Base-by-base conservation (phyloP, 2,329 filamentous ascomycete species). In the Juglanconis oblonga region DNA sequence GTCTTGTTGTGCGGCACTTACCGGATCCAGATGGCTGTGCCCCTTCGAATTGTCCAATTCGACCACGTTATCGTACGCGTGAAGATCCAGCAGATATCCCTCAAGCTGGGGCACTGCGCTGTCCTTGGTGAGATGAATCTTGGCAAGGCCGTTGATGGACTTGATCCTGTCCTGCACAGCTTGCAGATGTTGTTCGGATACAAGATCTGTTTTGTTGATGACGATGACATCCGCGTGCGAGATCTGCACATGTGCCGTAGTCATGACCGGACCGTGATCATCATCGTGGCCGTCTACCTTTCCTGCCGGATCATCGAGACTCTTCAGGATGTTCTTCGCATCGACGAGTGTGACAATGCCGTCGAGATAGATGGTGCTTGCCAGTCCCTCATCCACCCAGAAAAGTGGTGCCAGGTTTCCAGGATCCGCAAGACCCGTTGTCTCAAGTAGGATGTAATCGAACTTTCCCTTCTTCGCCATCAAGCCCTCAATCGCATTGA, bases 371-470 rank as follows among this genome's bases (percentile, higher is more conserved):
- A 99, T 97, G 42, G 89, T 93, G 73, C 93, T 97, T 7, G 92
- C 94, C 3, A 99, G 83, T 0, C 93, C 95, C 66, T 98, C 94
- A 68, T 99, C 95, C 32, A 99, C 88, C 95, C 95, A 99, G 77
- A 99, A 99, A 13, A 98, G 78, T 0, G 95, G 95, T 0, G 95
- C 95, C 55, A 99, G 87, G 69, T 98, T 98, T 1, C 95, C 95
- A 0, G 95, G 95, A 70, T 99, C 94, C 4, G 95, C 95, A 5
- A 99, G 82, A 0, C 95, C 95, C 0, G 95, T 98, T 0, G 95
- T 99, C 74, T 99, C 95, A 1, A 99, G 86, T 2, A 99, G 83
- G 65, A 99, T 98, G 76, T 98, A 99, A 77, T 99, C 95, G 71
- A 99, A 99, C 4, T 88, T 88, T 53, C 94, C 94, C 65, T 91